These are phyloP conservation scores for Torulaspora maleeae DNA, from an alignment of 805 yeast species.

Conservation along the genomic window DNA sequence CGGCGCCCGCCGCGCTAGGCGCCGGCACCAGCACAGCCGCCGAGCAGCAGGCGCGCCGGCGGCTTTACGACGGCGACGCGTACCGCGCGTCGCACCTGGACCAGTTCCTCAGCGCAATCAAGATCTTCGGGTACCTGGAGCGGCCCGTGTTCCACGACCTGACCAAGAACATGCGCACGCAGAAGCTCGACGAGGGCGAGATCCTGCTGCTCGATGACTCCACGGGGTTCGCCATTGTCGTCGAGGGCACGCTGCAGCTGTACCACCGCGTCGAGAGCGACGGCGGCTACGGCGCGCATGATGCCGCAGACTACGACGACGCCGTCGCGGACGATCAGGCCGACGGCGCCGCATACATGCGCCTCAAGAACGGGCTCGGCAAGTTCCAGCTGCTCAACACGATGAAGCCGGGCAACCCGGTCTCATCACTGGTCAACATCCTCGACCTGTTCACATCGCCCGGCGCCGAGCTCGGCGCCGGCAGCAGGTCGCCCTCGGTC, in stretches of 20 bases:
- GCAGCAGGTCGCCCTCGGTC: constrained; percentile 4
- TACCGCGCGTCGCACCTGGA: constrained; percentile 65
- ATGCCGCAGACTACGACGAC: constrained; percentile 35
- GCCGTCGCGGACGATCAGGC: constrained; percentile 6
- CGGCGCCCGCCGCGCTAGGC: not conserved
- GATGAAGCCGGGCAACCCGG: constrained; percentile 77
- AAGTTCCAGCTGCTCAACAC: constrained; percentile 72
- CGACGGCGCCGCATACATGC: constrained; percentile 18
- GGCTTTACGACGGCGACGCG: constrained; percentile 8
- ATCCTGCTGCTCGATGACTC: constrained; percentile 66
- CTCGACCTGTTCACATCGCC: constrained; percentile 59
- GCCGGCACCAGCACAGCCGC: too few species aligned
- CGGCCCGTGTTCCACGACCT: constrained; percentile 87
- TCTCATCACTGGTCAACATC: constrained; percentile 77
- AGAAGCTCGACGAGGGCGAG: constrained; percentile 73
- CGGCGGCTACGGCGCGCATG: not conserved
- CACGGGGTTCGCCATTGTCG: constrained; percentile 85
- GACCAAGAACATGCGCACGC: constrained; percentile 87
- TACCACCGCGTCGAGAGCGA: constrained; percentile 50
- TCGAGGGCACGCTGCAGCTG: constrained; percentile 84
- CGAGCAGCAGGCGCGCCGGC: too few species aligned
- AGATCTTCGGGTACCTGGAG: constrained; percentile 90
- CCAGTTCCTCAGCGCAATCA: constrained; percentile 84
- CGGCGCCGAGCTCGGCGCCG: not conserved
- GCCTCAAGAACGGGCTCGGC: constrained; percentile 27